Percentiles rank a stretch among this genome's conserved stretches.
Conservation (phyloP, 306 rosid species). For the Ormosia semicastrata region DNA sequence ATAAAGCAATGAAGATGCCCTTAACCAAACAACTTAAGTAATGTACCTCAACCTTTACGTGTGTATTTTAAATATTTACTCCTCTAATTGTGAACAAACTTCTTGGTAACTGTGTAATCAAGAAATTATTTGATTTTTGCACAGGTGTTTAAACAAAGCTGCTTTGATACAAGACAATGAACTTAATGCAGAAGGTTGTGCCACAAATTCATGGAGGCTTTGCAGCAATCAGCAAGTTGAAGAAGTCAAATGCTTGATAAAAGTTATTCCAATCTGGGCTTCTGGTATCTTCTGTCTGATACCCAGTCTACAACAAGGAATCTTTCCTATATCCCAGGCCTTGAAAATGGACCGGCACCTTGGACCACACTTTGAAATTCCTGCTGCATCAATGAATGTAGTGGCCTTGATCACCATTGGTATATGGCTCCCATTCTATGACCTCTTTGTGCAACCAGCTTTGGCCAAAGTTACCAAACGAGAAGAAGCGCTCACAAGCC, state of each 20-base stretch:
- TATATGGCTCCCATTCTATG: slow-evolving; percentile 16
- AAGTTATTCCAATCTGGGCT: slow-evolving; percentile 32
- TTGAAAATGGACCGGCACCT: slow-evolving; percentile 13
- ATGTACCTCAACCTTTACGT: neutral
- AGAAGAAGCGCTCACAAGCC: slow-evolving; percentile 17
- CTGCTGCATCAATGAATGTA: neutral
- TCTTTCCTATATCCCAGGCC: slow-evolving; percentile 32
- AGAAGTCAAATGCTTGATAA: slow-evolving; percentile 29
- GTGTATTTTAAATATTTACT: neutral
- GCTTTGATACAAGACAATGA: slow-evolving; percentile 32
- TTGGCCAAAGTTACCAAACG: slow-evolving; percentile 18
- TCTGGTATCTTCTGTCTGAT: slow-evolving; percentile 26
- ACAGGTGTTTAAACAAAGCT: slow-evolving; percentile 44
- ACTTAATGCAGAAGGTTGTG: slow-evolving; percentile 18
- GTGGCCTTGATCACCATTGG: slow-evolving; percentile 13
- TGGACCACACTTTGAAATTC: neutral
- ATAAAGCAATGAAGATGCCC: slow-evolving; percentile 36
- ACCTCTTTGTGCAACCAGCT: neutral
- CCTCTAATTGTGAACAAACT: neutral
- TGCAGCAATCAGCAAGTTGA: slow-evolving; percentile 50
- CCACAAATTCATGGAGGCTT: slow-evolving; percentile 31
- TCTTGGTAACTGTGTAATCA: neutral
- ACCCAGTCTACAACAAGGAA: slow-evolving; percentile 29
- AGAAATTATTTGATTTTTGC: neutral
- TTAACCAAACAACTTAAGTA: slow-evolving; percentile 34